A percentile compares a stretch with the other conserved stretches of the same genome.
phyloP scores from a whole-genome alignment of 2,329 filamentous ascomycete genomes.

The Penicillium sp. region DNA sequence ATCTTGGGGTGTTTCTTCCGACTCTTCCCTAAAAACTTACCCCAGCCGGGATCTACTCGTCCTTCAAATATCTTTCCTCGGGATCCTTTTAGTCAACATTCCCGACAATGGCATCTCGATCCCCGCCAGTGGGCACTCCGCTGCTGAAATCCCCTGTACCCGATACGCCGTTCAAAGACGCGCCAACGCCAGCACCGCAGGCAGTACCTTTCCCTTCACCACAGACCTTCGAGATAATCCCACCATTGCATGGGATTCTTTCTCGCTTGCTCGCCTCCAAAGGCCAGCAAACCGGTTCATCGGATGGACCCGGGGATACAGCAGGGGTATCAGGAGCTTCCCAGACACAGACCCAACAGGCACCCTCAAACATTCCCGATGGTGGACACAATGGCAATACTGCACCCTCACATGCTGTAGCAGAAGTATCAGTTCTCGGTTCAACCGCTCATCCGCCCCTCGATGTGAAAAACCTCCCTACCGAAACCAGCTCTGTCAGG shows the following conservation, averaged over 20 bases:
- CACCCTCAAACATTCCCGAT: slow-evolving; percentile 19
- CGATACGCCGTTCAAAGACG: slow-evolving; percentile 29
- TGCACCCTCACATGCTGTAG: slow-evolving; percentile 20
- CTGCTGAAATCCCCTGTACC: slow-evolving; percentile 34
- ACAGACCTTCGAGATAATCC: slow-evolving; percentile 75
- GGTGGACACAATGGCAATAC: slow-evolving; percentile 21
- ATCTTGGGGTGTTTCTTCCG: slow-evolving; percentile 17
- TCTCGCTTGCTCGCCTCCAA: slow-evolving; percentile 56
- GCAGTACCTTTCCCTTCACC: slow-evolving; percentile 57
- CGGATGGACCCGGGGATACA: slow-evolving; percentile 16
- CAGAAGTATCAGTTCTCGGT: slow-evolving; percentile 20
- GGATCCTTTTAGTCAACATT: slow-evolving; percentile 7
- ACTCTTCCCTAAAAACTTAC: slow-evolving; percentile 30
- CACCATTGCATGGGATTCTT: slow-evolving; percentile 69
- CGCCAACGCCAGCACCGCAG: slow-evolving; percentile 40
- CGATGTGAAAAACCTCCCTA: slow-evolving; percentile 66
- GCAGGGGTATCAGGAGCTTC: slow-evolving; percentile 22
- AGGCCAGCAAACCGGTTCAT: slow-evolving; percentile 31
- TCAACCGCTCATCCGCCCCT: slow-evolving; percentile 39
- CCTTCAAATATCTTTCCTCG: slow-evolving; percentile 16
- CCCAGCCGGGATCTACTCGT: slow-evolving; percentile 15
- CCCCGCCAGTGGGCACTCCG: slow-evolving; percentile 34
- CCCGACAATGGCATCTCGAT: slow-evolving; percentile 30
- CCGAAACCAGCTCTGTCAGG: slow-evolving; percentile 68
- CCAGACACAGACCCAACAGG: slow-evolving; percentile 22